Evolutionary conservation across 2,329 filamentous ascomycete genomes (phyloP), one percentile per base, ranked within the genome.

Genomic region (Colletotrichum kahawae): DNA sequence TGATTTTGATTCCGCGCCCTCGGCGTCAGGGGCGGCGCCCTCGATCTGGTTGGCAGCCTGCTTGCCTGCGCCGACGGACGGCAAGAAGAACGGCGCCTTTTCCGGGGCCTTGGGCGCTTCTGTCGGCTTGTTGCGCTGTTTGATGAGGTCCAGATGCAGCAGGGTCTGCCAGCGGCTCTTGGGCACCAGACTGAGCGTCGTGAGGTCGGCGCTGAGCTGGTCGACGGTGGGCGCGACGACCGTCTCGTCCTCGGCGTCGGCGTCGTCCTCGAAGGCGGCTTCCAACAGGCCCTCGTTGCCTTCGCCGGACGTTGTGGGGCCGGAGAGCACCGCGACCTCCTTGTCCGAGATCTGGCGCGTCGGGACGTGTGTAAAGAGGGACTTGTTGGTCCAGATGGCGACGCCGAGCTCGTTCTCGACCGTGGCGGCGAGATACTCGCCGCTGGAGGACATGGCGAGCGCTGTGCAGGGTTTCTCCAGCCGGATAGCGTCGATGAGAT

Each of bases 341-440:
- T 91, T 90, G 77, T 97, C 95, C 5, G 94, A 93, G 74, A 99
- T 94, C 79, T 97, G 95, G 24, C 94, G 90, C 1, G 95, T 97
- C 0, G 96, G 93, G 0, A 98, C 92, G 79, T 98, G 95, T 71
- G 93, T 94, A 87, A 98, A 99, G 1, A 98, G 88, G 1, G 94
- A 93, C 81, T 95, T 95, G 85, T 99, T 99, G 27, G 95, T 98
- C 96, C 97, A 99, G 63, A 99, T 91, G 78, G 95, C 93, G n/a
- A 99, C 93, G 14, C 97, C 97, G 2, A 98, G 90, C 77, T 93
- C 92, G 72, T 93, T 94, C 69, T 95, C 92, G 68, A 95, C 93
- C 0, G 95, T 94, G 5, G 96, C 97, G 5, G 97, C 97, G n/a
- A 99, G 90, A 80, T 95, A 98, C 81, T 99, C 97, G 16, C 96